Evolutionary conservation across 2,329 filamentous ascomycete genomes (phyloP).

Genomic region (Botrytis aclada): DNA sequence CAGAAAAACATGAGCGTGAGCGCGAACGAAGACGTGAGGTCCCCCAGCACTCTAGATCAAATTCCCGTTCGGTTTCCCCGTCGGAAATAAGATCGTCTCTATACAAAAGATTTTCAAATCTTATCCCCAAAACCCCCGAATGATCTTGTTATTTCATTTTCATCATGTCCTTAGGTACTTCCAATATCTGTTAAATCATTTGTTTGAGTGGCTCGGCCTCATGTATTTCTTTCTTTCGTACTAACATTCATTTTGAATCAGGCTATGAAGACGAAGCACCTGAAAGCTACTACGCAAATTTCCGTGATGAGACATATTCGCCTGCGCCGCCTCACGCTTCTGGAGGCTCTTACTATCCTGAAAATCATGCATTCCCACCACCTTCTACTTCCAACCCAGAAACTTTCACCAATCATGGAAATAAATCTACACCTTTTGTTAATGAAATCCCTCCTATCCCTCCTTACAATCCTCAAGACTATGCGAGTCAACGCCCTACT

Average conservation of each 20-base stretch:
- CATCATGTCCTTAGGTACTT: conserved; percentile 12
- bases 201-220: conserved; percentile 21
- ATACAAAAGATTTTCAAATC: conserved; percentile 35
- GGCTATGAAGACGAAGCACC: conserved; percentile 37
- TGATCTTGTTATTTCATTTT: conserved; percentile 6
- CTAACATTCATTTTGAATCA: conserved; percentile 26
- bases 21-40: conserved; percentile 39
- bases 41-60: conserved; percentile 36
- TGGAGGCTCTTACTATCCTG: conserved; percentile 36
- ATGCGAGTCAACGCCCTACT: conserved; percentile 27
- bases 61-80: conserved; percentile 34
- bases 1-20: conserved; percentile 31
- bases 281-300: conserved; percentile 36
- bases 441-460: conserved; percentile 30
- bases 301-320: conserved; percentile 35
- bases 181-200: conserved; percentile 18
- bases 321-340: conserved; percentile 38
- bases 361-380: conserved; percentile 30
- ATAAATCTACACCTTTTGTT: conserved; percentile 30
- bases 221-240: conserved; percentile 27
- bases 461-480: conserved; percentile 37
- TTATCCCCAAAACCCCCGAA: conserved; percentile 30
- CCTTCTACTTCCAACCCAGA: conserved; percentile 22
- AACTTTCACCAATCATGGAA: conserved; percentile 28
- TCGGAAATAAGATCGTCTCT: conserved; percentile 35